These are phyloP conservation scores for Batkoa obscura DNA, from an alignment of 371 early-diverging fungal genomes.

Conservation along the genomic window DNA sequence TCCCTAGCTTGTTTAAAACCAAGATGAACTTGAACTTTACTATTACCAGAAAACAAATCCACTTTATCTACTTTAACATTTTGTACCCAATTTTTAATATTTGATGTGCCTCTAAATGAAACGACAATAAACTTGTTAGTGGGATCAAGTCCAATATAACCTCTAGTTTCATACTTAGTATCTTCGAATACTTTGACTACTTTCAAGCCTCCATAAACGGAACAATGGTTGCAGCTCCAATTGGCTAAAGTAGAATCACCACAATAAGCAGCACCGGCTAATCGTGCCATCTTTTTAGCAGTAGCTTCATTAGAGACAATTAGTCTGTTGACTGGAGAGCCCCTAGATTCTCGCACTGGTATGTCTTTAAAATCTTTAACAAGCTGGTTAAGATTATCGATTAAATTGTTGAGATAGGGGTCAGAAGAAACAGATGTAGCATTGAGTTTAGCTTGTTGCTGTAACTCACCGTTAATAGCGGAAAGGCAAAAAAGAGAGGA, in stretches of 20 bases:
- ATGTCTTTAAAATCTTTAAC: background rate
- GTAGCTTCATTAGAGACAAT: background rate
- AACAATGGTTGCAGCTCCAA: conserved; percentile 1
- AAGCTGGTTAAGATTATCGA: background rate
- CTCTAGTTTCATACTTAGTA: background rate
- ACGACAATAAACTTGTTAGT: background rate
- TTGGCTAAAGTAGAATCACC: background rate
- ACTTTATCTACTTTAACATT: background rate
- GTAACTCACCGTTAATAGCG: too few species aligned
- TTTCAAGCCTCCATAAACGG: background rate
- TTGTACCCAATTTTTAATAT: background rate
- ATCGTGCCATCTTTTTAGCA: background rate
- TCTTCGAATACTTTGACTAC: background rate
- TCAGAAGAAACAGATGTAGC: too few species aligned
- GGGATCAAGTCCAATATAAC: conserved; percentile 1
- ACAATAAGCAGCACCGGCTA: background rate
- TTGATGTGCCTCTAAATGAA: background rate
- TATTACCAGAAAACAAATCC: background rate
- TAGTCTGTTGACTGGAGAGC: background rate
- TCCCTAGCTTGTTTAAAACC: conserved; percentile 2
- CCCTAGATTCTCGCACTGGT: background rate
- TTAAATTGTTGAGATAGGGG: background rate
- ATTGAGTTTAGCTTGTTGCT: too few species aligned
- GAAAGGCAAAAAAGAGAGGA: too few species aligned
- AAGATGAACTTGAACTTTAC: background rate